Base-by-base conservation (phyloP, 129 eudicot species). In the Lonicera japonica region DNA sequence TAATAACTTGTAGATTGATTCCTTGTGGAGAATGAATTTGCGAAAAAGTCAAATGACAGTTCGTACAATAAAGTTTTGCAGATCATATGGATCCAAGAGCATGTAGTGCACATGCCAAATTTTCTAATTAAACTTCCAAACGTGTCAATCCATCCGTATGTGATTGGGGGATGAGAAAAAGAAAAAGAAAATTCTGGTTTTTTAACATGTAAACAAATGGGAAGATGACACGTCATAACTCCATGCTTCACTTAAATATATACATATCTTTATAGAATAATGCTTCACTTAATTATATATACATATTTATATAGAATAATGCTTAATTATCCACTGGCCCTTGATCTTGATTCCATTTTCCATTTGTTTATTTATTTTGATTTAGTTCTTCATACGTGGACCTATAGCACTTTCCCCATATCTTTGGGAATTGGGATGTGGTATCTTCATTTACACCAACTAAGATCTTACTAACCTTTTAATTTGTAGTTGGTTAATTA, bases 71-170 rank as follows among this genome's bases (percentile, higher is more conserved):
- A 43, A 43, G 16, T 43, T n/a, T 43, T 71, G 48, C 76, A 70
- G 72, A 64, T 75, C 73, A 70, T 47, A 64, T 75, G 50, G 24
- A 23, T 54, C 41, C 36, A 18, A 59, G 65, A 55, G 60, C 65
- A 47, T 21, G 54, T 24, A 23, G 8, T 23, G 69, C 82, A 77
- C 82, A 71, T 77, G 77, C 69, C 54, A 48, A 64, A 19, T 59
- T 55, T n/a, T 39, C 16, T 36, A n/a, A 11, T 56, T 14, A 25
- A 20, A 21, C 63, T 67, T n/a, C 64, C 21, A 29, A 29, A 29
- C 64, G 56, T 23, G 64, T 55, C 63, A 55, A n/a, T 45, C n/a
- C 51, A 45, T 15, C 51, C 51, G 36, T 29, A 29, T 29, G 4
- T 29, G 36, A 29, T 29, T 29, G 36, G 36, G 36, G 36, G 36